These are phyloP conservation scores for Choanephora cucurbitarum DNA, from an alignment of 371 early-diverging fungal species.

Conservation along the genomic window DNA sequence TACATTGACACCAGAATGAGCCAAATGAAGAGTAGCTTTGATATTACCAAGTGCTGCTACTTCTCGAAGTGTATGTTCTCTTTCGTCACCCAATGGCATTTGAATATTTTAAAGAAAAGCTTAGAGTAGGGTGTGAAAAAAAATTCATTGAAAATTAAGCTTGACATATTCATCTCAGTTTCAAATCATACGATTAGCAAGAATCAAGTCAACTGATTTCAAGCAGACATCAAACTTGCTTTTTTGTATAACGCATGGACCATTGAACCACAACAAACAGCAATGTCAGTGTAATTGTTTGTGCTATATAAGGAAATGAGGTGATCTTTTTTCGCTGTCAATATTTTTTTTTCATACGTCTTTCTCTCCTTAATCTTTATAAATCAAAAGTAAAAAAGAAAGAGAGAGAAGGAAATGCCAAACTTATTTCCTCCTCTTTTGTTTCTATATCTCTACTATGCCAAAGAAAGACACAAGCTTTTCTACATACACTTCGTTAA, in stretches of 20 bases:
- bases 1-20: slow-evolving; percentile 62
- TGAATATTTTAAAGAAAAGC: background rate
- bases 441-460: slow-evolving; percentile 9
- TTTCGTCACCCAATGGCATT: slow-evolving; percentile 42
- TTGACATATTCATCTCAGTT: too few relatives aligned
- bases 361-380: background rate
- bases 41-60: slow-evolving; percentile 77
- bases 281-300: slow-evolving; percentile 5
- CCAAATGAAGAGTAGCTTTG: slow-evolving; percentile 63
- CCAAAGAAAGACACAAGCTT: slow-evolving; percentile 20
- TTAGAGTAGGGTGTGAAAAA: too few relatives aligned
- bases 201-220: background rate
- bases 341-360: background rate
- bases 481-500: slow-evolving; percentile 29
- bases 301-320: slow-evolving; percentile 1
- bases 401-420: too few relatives aligned
- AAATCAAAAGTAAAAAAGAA: too few relatives aligned
- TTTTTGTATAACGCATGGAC: slow-evolving; percentile 1
- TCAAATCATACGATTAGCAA: slow-evolving; percentile 1
- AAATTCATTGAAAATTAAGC: too few relatives aligned
- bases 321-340: slow-evolving; percentile 13
- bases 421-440: slow-evolving; percentile 4
- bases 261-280: background rate
- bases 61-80: slow-evolving; percentile 67
- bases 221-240: slow-evolving; percentile 11